A percentile compares a stretch with the other conserved stretches of the same genome.
These are phyloP conservation scores for Marasmius tenuissimus DNA, from an alignment of 1,284 basidiomycete genomes.

Conservation along the genomic window DNA sequence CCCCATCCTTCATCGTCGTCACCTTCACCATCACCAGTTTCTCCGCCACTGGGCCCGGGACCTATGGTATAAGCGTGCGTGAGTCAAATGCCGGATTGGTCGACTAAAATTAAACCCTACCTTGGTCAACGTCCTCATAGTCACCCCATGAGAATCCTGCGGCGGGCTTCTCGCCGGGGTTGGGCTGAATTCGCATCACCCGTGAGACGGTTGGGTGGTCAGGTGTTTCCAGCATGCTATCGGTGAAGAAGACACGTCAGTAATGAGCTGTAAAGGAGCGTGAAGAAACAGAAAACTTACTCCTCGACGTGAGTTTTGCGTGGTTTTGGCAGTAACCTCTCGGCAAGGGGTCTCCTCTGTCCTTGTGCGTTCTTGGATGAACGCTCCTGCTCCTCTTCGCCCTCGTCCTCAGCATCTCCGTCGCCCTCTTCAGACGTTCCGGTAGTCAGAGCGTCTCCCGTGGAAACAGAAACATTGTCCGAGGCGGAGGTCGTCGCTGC, in stretches of 20 bases:
- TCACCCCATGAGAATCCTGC: conserved; percentile 72
- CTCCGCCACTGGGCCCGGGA: background rate
- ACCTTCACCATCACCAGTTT: conserved; percentile 39
- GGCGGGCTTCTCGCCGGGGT: conserved; percentile 54
- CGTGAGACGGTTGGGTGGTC: conserved; percentile 55
- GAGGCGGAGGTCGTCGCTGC: conserved; percentile 10
- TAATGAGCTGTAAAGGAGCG: conserved; percentile 13
- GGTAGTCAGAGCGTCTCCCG: conserved; percentile 35
- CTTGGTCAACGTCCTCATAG: conserved; percentile 60
- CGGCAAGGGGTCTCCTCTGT: conserved; percentile 48
- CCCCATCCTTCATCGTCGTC: conserved; percentile 66
- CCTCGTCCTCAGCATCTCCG: conserved; percentile 33
- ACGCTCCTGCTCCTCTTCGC: conserved; percentile 28
- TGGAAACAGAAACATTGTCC: conserved; percentile 6
- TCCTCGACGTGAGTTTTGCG: conserved; percentile 67
- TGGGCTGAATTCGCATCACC: conserved; percentile 63
- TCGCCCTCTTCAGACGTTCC: conserved; percentile 48
- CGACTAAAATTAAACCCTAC: background rate
- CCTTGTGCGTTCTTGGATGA: conserved; percentile 14
- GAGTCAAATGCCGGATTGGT: background rate
- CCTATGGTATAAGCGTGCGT: background rate
- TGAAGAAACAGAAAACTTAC: conserved; percentile 38
- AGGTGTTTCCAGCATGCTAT: conserved; percentile 61
- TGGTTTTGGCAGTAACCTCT: conserved; percentile 58
- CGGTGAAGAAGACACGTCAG: background rate